Evolutionary conservation across 176 grass and related monocot species (phyloP).

Genomic region (Oryza australiensis): DNA sequence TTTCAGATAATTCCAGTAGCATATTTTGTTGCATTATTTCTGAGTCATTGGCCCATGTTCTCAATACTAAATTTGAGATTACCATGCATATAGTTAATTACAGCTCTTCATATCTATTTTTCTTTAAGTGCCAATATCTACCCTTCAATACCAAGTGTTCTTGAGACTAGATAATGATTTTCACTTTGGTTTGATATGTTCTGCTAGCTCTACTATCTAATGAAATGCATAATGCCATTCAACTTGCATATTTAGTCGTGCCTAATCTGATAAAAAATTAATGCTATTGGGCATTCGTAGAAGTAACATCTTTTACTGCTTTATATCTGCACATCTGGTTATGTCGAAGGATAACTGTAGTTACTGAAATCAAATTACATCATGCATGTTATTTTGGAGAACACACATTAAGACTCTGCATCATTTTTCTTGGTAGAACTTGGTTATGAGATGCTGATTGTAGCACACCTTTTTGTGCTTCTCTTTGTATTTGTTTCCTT

Average conservation of each 20-base stretch:
- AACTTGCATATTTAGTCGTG: not conserved
- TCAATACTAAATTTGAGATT: not conserved
- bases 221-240: not conserved
- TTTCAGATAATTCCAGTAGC: slow-evolving; percentile 44
- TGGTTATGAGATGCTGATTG: not conserved
- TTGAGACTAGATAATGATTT: not conserved
- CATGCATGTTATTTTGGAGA: slow-evolving; percentile 7
- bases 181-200: not conserved
- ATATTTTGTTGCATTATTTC: slow-evolving; percentile 24
- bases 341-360: not conserved
- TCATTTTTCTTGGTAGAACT: not conserved
- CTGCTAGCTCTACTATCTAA: not conserved
- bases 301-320: not conserved
- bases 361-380: slow-evolving; percentile 1
- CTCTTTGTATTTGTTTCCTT: not conserved
- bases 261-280: not conserved
- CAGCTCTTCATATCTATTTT: not conserved
- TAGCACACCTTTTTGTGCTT: not conserved
- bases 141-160: slow-evolving; percentile 10
- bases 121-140: not conserved
- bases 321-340: not conserved
- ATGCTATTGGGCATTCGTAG: not conserved
- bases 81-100: not conserved
- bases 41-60: slow-evolving; percentile 4
- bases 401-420: not conserved